These are phyloP conservation scores for Tubosaeta sp. DNA, from an alignment of 768 basidiomycete species.

Conservation along the genomic window DNA sequence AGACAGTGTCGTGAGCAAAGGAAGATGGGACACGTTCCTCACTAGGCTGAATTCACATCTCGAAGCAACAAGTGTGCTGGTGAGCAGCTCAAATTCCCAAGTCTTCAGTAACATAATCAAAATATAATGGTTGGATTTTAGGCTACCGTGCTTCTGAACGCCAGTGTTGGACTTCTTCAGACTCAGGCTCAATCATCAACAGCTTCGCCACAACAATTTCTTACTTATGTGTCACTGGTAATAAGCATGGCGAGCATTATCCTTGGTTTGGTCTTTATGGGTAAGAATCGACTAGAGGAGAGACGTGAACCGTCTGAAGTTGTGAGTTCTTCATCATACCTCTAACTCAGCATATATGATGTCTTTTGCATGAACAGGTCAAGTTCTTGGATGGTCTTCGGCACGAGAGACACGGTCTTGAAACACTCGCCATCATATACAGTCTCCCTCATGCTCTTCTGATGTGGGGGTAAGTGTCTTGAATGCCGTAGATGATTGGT, in stretches of 20 bases:
- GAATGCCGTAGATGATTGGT: background rate
- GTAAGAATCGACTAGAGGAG: slow-evolving; percentile 36
- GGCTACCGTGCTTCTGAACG: slow-evolving; percentile 55
- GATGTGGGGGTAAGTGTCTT: slow-evolving; percentile 52
- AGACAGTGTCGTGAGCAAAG: slow-evolving; percentile 40
- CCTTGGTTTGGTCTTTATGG: slow-evolving; percentile 40
- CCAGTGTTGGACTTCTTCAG: slow-evolving; percentile 56
- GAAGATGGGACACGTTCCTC: slow-evolving; percentile 44
- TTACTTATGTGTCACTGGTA: slow-evolving; percentile 43
- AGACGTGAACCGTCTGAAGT: slow-evolving; percentile 29
- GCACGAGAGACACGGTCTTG: slow-evolving; percentile 37
- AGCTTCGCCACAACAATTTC: slow-evolving; percentile 30
- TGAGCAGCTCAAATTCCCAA: slow-evolving; percentile 23
- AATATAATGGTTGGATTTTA: slow-evolving; percentile 13
- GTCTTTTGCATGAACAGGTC: slow-evolving; percentile 7
- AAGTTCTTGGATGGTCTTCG: slow-evolving; percentile 16
- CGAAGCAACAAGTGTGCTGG: slow-evolving; percentile 50
- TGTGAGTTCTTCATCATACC: slow-evolving; percentile 25
- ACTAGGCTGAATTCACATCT: slow-evolving; percentile 44
- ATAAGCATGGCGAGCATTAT: slow-evolving; percentile 41
- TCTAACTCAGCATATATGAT: background rate
- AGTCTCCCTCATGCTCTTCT: slow-evolving; percentile 53
- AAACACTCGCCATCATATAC: slow-evolving; percentile 49
- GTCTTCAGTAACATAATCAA: background rate
- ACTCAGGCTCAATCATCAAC: slow-evolving; percentile 37